Conservation (phyloP, 192 early-diverging fungal species). For the Thamnidium elegans region DNA sequence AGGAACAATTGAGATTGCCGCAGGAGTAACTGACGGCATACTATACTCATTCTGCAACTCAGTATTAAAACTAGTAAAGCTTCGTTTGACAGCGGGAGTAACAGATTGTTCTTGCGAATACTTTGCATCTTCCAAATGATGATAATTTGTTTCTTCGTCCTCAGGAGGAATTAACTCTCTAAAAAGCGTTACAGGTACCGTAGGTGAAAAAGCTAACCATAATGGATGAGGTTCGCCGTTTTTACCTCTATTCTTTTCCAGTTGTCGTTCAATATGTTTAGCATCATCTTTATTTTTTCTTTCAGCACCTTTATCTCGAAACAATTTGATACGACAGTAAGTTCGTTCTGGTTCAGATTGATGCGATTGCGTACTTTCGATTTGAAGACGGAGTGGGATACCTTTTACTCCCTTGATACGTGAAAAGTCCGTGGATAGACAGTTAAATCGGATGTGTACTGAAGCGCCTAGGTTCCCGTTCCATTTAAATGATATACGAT, state of each 20-base stretch:
- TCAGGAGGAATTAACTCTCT: slow-evolving; percentile 8
- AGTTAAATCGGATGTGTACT: slow-evolving; percentile 67
- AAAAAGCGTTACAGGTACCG: slow-evolving; percentile 30
- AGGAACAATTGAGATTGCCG: not conserved
- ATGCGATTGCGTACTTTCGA: slow-evolving; percentile 34
- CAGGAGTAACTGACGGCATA: no score
- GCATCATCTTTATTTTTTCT: slow-evolving; percentile 78
- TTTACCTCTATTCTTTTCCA: slow-evolving; percentile 58
- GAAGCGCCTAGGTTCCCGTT: slow-evolving; percentile 62
- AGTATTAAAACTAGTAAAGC: not conserved
- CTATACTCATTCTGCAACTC: no score
- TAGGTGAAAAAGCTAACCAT: slow-evolving; percentile 35
- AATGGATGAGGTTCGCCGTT: slow-evolving; percentile 54
- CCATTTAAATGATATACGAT: slow-evolving; percentile 71
- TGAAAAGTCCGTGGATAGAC: slow-evolving; percentile 77
- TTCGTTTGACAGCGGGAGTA: no score
- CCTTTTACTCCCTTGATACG: slow-evolving; percentile 82
- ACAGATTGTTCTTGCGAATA: no score
- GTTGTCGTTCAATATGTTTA: slow-evolving; percentile 66
- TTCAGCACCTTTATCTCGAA: slow-evolving; percentile 77
- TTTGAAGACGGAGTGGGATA: slow-evolving; percentile 60
- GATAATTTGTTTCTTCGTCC: not conserved
- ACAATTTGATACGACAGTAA: slow-evolving; percentile 65
- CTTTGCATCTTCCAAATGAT: not conserved
- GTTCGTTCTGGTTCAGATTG: slow-evolving; percentile 48